Evolutionary conservation across 148 eudicot species (phyloP).

Genomic region (Silene latifolia): DNA sequence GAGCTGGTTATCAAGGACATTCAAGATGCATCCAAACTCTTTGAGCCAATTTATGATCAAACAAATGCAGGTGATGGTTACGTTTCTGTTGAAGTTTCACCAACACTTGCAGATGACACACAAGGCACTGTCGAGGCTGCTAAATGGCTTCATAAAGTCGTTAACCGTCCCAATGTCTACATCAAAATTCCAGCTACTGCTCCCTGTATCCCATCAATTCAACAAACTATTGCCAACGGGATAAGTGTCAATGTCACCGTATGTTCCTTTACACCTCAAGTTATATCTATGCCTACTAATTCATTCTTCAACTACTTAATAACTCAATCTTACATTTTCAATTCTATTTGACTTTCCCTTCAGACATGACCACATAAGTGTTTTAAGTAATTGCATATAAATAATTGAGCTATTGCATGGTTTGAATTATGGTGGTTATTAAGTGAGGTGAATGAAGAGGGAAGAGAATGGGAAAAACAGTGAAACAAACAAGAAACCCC

Average conservation of each 20-base stretch:
- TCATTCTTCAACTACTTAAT: neutral
- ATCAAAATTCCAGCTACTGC: slow-evolving; percentile 98
- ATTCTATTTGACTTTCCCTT: neutral
- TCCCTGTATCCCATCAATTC: slow-evolving; percentile 85
- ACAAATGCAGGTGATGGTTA: slow-evolving; percentile 89
- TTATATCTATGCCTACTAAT: neutral
- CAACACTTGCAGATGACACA: slow-evolving; percentile 93
- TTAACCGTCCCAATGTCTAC: slow-evolving; percentile 80
- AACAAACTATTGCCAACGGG: slow-evolving; percentile 77
- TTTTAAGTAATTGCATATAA: neutral
- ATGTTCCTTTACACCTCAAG: slow-evolving; percentile 34
- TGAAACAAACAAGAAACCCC: too few species aligned
- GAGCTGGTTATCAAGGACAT: slow-evolving; percentile 95
- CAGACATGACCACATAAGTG: neutral
- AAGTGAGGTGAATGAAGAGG: too few species aligned
- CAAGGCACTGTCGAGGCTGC: slow-evolving; percentile 92
- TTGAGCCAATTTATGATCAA: slow-evolving; percentile 84
- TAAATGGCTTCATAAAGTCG: slow-evolving; percentile 83
- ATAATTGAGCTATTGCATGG: neutral
- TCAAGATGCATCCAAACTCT: slow-evolving; percentile 91
- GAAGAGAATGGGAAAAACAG: too few species aligned
- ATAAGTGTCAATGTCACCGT: slow-evolving; percentile 99
- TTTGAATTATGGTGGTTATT: too few species aligned
- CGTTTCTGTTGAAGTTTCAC: slow-evolving; percentile 98
- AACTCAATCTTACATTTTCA: neutral